Percentiles rank a stretch among this genome's conserved stretches.
Conservation (phyloP, 2,329 filamentous ascomycete species). For the Verticillium isaacii region DNA sequence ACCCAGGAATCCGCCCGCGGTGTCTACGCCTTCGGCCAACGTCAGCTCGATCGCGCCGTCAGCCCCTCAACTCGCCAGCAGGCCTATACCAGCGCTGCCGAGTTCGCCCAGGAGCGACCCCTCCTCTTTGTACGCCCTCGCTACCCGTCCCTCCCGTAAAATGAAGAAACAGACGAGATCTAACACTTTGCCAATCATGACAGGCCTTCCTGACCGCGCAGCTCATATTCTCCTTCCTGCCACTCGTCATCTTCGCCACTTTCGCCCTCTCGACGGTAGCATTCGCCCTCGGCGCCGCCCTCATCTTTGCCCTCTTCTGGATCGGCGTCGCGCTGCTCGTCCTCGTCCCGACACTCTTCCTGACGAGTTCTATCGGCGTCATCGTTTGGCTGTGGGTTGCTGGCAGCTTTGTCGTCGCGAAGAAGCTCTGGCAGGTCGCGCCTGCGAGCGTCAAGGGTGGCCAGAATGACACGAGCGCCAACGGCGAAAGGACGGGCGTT, state of each 20-base stretch:
- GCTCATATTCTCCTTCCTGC: conserved; percentile 59
- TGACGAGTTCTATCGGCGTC: conserved; percentile 58
- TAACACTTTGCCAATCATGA: neutral
- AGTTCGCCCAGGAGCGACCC: conserved; percentile 60
- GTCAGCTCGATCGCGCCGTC: conserved; percentile 45
- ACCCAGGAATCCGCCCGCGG: conserved; percentile 27
- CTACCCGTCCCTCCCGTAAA: neutral
- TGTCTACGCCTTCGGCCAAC: conserved; percentile 34
- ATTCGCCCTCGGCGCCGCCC: conserved; percentile 56
- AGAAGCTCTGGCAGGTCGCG: conserved; percentile 38
- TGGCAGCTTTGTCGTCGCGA: conserved; percentile 48
- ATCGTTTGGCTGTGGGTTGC: conserved; percentile 66
- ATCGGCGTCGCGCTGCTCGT: conserved; percentile 62
- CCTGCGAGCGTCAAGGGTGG: conserved; percentile 8
- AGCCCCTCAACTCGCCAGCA: conserved; percentile 56
- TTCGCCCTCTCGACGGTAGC: conserved; percentile 60
- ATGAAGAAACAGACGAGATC: neutral
- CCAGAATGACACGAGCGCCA: neutral
- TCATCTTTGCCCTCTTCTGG: conserved; percentile 65
- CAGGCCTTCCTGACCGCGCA: conserved; percentile 67
- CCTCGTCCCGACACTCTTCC: conserved; percentile 63
- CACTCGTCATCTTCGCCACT: conserved; percentile 62
- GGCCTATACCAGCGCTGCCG: conserved; percentile 45
- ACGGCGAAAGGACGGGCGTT: neutral
- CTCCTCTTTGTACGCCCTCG: conserved; percentile 57